Evolutionary conservation across 257 asterid species (phyloP).

Genomic region (Solanum okadae): DNA sequence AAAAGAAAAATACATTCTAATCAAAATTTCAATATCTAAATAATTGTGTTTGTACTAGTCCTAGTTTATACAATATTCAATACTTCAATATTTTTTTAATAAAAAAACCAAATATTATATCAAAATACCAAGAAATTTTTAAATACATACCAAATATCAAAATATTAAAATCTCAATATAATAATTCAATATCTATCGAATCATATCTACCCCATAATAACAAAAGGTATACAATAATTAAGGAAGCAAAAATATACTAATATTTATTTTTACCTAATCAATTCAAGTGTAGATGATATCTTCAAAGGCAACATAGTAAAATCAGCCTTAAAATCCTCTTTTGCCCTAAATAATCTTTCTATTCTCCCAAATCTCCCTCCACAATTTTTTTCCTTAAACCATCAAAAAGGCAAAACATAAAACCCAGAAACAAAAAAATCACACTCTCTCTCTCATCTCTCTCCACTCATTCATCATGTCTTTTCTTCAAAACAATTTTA

Average conservation of each 20-base stretch:
- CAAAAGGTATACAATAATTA: background rate
- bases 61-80: too few species aligned
- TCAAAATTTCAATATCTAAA: background rate
- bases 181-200: background rate
- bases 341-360: conserved; percentile 14
- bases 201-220: background rate
- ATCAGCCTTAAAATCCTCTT: background rate
- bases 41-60: too few species aligned
- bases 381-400: conserved; percentile 13
- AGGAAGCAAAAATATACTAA: background rate
- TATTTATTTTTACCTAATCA: background rate
- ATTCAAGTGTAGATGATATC: background rate
- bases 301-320: conserved; percentile 13
- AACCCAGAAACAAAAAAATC: background rate
- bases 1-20: too few species aligned
- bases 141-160: background rate
- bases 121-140: background rate
- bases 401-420: background rate
- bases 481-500: conserved; percentile 6
- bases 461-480: conserved; percentile 17
- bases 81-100: too few species aligned
- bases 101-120: too few species aligned
- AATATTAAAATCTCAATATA: too few species aligned
- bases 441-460: background rate
- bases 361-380: conserved; percentile 22